Evolutionary conservation across 2,329 filamentous ascomycete species (phyloP).

Genomic region (Paracoccidioides brasiliensis): DNA sequence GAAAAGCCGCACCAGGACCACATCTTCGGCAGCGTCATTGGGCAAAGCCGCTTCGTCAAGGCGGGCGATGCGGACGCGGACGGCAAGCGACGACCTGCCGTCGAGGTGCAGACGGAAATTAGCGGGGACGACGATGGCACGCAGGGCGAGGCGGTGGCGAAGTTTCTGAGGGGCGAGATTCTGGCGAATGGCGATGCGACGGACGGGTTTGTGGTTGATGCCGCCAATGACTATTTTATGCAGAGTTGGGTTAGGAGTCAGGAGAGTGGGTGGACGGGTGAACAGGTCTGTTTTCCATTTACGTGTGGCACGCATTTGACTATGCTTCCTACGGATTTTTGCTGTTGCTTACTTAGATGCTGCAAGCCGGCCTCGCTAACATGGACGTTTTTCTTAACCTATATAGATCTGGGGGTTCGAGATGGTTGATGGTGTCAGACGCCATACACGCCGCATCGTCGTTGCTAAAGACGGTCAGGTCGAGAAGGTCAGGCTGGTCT

Average conservation of each 20-base stretch:
- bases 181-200: constrained; percentile 44
- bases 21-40: constrained; percentile 62
- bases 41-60: constrained; percentile 42
- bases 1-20: constrained; percentile 59
- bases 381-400: neutral
- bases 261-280: constrained; percentile 40
- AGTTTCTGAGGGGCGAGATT: constrained; percentile 29
- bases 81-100: constrained; percentile 22
- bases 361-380: neutral
- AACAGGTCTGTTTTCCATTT: constrained; percentile 34
- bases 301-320: neutral
- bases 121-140: constrained; percentile 18
- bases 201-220: constrained; percentile 48
- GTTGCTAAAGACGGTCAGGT: constrained; percentile 26
- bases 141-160: constrained; percentile 25
- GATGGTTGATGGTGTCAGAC: constrained; percentile 27
- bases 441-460: constrained; percentile 31
- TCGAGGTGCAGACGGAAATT: constrained; percentile 25
- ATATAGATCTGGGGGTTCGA: constrained; percentile 36
- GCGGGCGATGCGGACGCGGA: constrained; percentile 22
- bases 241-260: constrained; percentile 39
- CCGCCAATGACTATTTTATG: constrained; percentile 32
- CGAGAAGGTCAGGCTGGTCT: constrained; percentile 29
- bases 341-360: neutral
- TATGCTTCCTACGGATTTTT: constrained; percentile 2